Base-by-base conservation (phyloP, 805 yeast genomes). In the Sugiyamaella floridensis region DNA sequence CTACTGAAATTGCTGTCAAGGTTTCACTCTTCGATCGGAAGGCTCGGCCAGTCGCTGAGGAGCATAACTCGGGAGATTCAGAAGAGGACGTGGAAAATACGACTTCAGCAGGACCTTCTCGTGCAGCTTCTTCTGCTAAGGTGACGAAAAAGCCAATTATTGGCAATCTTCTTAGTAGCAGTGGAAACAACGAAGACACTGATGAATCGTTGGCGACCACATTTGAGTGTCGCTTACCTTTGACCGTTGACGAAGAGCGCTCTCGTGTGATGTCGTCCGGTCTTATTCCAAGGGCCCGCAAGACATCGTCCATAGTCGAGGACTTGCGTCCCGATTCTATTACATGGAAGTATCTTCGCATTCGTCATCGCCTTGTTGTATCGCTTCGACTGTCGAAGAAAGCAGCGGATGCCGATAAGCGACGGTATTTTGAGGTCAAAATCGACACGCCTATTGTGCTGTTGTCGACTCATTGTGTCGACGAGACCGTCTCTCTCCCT, bases 381-480 rank as follows among this genome's bases (percentile, higher is more conserved):
- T 83, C 95, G 57, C 71, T 93, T 50, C 73, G 98, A 50, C 73
- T 93, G 37, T 86, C 96, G 6, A 80, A 78, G 58, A 66, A 76
- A 20, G 63, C 57, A 52, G 75, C 77, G 47, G 78, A 58, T 15
- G 63, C 63, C 52, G 65, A 67, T 19, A 87, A 87, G 64, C 74
- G 95, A 48, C 90, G 90, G 64, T 97, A 92, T 65, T 93, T 86
- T 65, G 99, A 93, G 70, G 86, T 93, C 50, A 83, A 88, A 54
- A 89, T 93, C 52, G 99, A 93, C 68, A 87, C 97, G 2, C 99
- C 99, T 2, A 82, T 93, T 54, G 95, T 86, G 62, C 75, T 93
- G 2, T 71, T 90, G 40, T 60, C 66, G 37, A 53, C 60, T 42
- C 58, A 55, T 52, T 67, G 71, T 50, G 58, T 58, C 16, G 54